Percentiles rank a stretch among this genome's conserved stretches.
Evolutionary conservation across 257 asterid genomes (phyloP).

Genomic region (Paraleonurus japonicus): DNA sequence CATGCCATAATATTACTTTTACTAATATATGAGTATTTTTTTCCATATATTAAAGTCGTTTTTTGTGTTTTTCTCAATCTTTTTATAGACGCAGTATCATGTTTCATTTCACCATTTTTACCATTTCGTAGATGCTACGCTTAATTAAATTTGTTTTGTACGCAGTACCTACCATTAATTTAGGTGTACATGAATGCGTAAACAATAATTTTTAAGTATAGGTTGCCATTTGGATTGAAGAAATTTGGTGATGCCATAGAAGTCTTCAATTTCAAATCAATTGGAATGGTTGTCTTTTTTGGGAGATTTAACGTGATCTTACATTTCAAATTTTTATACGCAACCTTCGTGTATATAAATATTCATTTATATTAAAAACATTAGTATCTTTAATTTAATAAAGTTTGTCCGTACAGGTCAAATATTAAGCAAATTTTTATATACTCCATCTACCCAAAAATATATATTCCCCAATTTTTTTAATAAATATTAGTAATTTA

Average conservation of each 20-base stretch:
- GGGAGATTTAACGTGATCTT: background rate
- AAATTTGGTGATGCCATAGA: background rate
- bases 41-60: background rate
- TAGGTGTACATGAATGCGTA: background rate
- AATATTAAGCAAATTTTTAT: no score
- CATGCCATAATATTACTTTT: slow-evolving; percentile 14
- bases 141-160: background rate
- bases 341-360: no score
- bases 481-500: no score
- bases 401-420: no score
- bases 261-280: background rate
- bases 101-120: background rate
- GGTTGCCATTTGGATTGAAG: background rate
- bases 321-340: background rate
- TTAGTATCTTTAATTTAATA: no score
- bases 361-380: background rate
- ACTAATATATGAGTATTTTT: background rate
- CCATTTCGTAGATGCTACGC: background rate
- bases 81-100: background rate
- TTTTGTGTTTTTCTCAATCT: background rate
- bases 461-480: no score
- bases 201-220: background rate
- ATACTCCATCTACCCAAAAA: no score
- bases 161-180: background rate
- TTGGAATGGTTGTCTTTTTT: no score